Evolutionary conservation across 768 basidiomycete genomes (phyloP).

Genomic region (Plicaturopsis crispa): DNA sequence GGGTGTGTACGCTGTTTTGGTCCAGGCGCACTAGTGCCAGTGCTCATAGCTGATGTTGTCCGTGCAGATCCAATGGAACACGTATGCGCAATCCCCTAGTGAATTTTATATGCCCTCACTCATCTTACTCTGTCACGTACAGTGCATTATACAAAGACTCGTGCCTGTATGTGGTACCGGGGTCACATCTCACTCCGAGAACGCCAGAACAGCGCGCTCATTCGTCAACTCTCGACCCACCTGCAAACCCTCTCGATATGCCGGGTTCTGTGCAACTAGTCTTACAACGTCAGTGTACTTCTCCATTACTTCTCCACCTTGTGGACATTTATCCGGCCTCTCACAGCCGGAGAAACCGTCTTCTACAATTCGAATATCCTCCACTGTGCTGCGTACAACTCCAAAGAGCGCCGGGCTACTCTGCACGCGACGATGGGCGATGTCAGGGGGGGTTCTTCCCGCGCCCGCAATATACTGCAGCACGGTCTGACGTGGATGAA

Average conservation of each 20-base stretch:
- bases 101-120: neutral
- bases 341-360: slow-evolving; percentile 61
- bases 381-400: slow-evolving; percentile 62
- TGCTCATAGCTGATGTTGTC: neutral
- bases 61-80: slow-evolving; percentile 74
- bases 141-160: slow-evolving; percentile 64
- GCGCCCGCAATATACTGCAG: slow-evolving; percentile 70
- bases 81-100: slow-evolving; percentile 34
- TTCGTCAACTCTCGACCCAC: slow-evolving; percentile 44
- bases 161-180: slow-evolving; percentile 66
- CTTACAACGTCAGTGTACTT: slow-evolving; percentile 38
- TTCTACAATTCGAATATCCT: slow-evolving; percentile 80
- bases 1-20: slow-evolving; percentile 35
- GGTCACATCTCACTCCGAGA: slow-evolving; percentile 52
- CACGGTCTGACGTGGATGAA: slow-evolving; percentile 71
- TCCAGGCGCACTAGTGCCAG: neutral
- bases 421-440: slow-evolving; percentile 67
- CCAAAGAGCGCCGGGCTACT: slow-evolving; percentile 44
- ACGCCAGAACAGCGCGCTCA: slow-evolving; percentile 49
- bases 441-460: slow-evolving; percentile 47
- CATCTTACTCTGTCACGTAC: slow-evolving; percentile 1
- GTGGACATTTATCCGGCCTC: neutral
- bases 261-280: slow-evolving; percentile 52
- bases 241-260: slow-evolving; percentile 57
- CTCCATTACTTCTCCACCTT: neutral